Evolutionary conservation across 1,139 yeast genomes (phyloP), one percentile per base, ranked within the genome.

Genomic region (Neolecta irregularis): DNA sequence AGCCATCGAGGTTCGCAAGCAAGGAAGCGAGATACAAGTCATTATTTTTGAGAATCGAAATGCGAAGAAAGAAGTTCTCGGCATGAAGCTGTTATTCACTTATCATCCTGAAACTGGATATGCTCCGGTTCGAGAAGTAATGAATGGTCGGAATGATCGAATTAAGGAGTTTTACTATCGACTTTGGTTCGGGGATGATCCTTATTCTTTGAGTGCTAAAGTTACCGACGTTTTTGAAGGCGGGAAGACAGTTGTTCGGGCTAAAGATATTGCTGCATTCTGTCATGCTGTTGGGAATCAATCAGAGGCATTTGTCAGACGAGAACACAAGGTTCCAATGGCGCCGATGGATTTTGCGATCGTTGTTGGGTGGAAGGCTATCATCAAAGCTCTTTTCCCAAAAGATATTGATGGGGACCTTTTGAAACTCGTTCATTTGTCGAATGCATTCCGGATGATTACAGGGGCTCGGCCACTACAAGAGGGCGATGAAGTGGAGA

Each of bases 331-430:
- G 60, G 68, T 67, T 35, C 74, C 83, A 42, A 67, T 73, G 50
- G 98, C 98, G 36, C 99, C 99, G 52, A 88, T 88, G 96, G 99
- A 88, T 65, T 91, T 85, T 55, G 96, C 98, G 37, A 88, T 88
- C 58, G 96, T 91, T 41, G 72, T 85, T 51, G 98, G 98, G 34
- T 88, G 99, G 99, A 78, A 77, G 63, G 93, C 95, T 35, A 85
- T 91, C 54, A 85, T 88, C 64, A 81, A 78, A 64, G 88, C 96
- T 17, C 80, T 88, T 49, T 91, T 88, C 91, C 98, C 98, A 40
- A 72, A 72, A 58, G 73, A 75, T 45, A 92, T 91, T 50, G 96
- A 91, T 58, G 98, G 98, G 61, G 98, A 88, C 57, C 68, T 88
- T 53, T 68, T 88, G 62, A 78, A 78, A 56, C 70, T 88, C 54